phyloP scores from a whole-genome alignment of 495 filamentous ascomycete species.

The Aspergillus saccharolyticus region DNA sequence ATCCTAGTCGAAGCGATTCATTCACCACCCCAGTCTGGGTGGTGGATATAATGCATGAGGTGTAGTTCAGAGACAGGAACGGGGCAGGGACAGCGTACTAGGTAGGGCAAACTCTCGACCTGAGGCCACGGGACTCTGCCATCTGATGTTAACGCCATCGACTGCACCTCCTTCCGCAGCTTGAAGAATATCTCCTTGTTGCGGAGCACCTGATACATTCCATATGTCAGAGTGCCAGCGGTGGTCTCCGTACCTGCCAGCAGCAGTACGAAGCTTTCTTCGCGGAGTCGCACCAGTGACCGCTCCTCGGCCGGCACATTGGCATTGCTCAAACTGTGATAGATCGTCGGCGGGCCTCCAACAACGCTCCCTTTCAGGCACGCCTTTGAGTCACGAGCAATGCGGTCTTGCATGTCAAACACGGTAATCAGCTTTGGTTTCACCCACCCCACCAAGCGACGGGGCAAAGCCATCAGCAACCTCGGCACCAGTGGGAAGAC shows the following conservation, averaged over 20 bases:
- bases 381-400: too few species aligned
- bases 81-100: conserved; percentile 23
- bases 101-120: conserved; percentile 44
- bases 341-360: too few species aligned
- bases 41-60: too few species aligned
- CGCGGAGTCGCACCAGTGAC: conserved; percentile 21
- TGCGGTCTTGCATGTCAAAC: too few species aligned
- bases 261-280: conserved; percentile 28
- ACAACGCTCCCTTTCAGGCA: too few species aligned
- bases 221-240: conserved; percentile 21
- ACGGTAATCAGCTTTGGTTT: too few species aligned
- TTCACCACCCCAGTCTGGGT: conserved; percentile 31
- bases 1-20: conserved; percentile 39
- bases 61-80: background rate
- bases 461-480: too few species aligned
- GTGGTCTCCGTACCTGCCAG: conserved; percentile 36
- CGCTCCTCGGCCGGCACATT: conserved; percentile 11
- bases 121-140: conserved; percentile 11
- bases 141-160: conserved; percentile 20
- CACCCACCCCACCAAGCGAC: too few species aligned
- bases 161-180: conserved; percentile 24
- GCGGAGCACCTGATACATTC: conserved; percentile 26
- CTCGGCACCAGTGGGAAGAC: too few species aligned
- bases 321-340: too few species aligned
- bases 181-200: conserved; percentile 16